Conservation (phyloP, 345 rosid species). For the Salix suchowensis region DNA sequence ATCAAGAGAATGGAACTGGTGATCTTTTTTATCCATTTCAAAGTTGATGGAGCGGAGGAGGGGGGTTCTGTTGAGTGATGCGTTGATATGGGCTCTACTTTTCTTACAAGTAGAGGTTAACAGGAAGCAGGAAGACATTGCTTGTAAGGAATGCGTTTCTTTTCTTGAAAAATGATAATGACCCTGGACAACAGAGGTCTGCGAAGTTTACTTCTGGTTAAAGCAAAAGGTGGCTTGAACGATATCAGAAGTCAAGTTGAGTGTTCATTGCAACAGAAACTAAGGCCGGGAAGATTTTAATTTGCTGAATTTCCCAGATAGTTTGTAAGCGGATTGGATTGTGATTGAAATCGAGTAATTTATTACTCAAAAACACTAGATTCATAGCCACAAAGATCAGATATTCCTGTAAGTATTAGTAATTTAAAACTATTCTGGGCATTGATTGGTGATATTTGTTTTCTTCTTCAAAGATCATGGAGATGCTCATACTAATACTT, state of each 20-base stretch:
- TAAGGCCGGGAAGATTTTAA: background rate
- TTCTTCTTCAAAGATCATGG: no score
- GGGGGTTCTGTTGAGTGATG: background rate
- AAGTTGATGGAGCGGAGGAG: background rate
- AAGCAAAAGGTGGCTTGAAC: background rate
- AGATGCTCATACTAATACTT: no score
- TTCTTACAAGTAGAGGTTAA: conserved; percentile 21
- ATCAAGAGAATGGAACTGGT: conserved; percentile 15
- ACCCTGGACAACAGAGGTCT: background rate
- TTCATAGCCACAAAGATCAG: no score
- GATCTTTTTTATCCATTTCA: conserved; percentile 34
- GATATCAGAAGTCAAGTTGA: background rate
- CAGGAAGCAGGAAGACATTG: background rate
- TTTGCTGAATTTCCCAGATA: background rate
- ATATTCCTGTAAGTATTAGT: background rate
- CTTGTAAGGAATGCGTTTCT: conserved; percentile 23
- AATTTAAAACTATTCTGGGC: no score
- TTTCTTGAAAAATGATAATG: conserved; percentile 14
- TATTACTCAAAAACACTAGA: no score
- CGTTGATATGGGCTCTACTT: conserved; percentile 7
- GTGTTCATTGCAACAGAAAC: background rate
- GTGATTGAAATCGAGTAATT: background rate
- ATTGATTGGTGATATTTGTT: no score
- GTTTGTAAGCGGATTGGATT: background rate
- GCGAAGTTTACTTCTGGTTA: background rate